These are phyloP conservation scores for Candida sanyaensis DNA, from an alignment of 1,139 yeast genomes.

Conservation along the genomic window DNA sequence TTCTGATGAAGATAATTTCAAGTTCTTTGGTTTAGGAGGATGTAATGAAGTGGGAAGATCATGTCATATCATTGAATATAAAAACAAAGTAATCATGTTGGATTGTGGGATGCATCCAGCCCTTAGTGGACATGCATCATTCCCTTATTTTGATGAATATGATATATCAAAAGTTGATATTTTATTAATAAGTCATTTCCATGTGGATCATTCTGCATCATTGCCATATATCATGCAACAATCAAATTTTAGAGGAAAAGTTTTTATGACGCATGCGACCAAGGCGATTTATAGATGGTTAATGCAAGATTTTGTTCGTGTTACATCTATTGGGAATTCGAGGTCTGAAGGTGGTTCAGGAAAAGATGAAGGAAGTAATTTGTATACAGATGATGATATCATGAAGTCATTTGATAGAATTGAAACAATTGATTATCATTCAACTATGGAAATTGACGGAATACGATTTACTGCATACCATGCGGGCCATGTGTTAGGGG, in stretches of 20 bases:
- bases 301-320: conserved; percentile 89
- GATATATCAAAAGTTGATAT: conserved; percentile 87
- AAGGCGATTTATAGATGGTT: conserved; percentile 97
- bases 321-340: conserved; percentile 65
- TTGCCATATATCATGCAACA: conserved; percentile 98
- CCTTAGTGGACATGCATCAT: conserved; percentile 80
- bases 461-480: conserved; percentile 96
- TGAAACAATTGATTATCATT: conserved; percentile 93
- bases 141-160: conserved; percentile 94
- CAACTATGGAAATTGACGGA: conserved; percentile 92
- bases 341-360: conserved; percentile 23
- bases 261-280: conserved; percentile 98
- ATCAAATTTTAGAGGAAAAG: conserved; percentile 90
- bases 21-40: conserved; percentile 97
- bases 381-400: conserved; percentile 90
- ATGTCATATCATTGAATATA: conserved; percentile 88
- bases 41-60: conserved; percentile 98
- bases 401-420: conserved; percentile 84
- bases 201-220: conserved; percentile 96
- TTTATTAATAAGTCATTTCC: conserved; percentile 88
- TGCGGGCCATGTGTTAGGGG: conserved; percentile 98
- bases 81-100: conserved; percentile 94
- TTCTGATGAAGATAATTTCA: conserved; percentile 45
- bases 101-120: conserved; percentile 99
- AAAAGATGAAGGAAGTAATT: conserved; percentile 35